phyloP scores from a whole-genome alignment of 257 asterid genomes.

The Salvia hispanica region DNA sequence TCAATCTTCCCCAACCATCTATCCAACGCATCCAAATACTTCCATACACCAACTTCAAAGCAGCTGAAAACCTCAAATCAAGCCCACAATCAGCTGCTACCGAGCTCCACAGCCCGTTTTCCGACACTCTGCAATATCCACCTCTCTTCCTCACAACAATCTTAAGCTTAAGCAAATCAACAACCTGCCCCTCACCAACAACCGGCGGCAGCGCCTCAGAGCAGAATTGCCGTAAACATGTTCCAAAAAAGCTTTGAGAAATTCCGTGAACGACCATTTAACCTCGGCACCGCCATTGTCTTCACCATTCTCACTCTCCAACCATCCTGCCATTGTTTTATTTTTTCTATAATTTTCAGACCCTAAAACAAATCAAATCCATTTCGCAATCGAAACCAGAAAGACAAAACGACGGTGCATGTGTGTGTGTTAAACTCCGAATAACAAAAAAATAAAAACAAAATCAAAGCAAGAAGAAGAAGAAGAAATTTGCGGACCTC shows the following conservation, averaged over 20 bases:
- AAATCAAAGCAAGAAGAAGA: not conserved
- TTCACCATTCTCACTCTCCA: slow-evolving; percentile 43
- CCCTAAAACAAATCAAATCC: slow-evolving; percentile 46
- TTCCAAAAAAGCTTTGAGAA: slow-evolving; percentile 38
- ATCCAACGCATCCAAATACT: slow-evolving; percentile 47
- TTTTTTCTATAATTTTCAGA: slow-evolving; percentile 38
- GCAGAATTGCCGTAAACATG: slow-evolving; percentile 36
- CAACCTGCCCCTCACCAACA: slow-evolving; percentile 52
- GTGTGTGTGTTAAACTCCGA: slow-evolving; percentile 6
- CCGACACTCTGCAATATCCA: slow-evolving; percentile 40
- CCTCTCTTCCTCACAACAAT: slow-evolving; percentile 53
- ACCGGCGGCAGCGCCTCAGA: slow-evolving; percentile 59
- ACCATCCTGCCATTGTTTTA: slow-evolving; percentile 66
- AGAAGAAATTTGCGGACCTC: slow-evolving; percentile 22
- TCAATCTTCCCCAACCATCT: slow-evolving; percentile 45
- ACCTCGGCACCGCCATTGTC: slow-evolving; percentile 20
- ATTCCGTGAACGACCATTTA: slow-evolving; percentile 38
- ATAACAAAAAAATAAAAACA: not conserved
- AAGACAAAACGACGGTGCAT: slow-evolving; percentile 27
- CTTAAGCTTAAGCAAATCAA: slow-evolving; percentile 60
- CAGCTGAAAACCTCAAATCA: slow-evolving; percentile 37
- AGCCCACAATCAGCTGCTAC: slow-evolving; percentile 61
- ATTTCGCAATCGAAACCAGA: slow-evolving; percentile 20
- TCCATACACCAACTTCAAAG: slow-evolving; percentile 59
- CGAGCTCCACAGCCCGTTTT: slow-evolving; percentile 40